A percentile compares a stretch with the other conserved stretches of the same genome.
phyloP scores from a whole-genome alignment of 495 filamentous ascomycete genomes.

The Pyronema domesticum region DNA sequence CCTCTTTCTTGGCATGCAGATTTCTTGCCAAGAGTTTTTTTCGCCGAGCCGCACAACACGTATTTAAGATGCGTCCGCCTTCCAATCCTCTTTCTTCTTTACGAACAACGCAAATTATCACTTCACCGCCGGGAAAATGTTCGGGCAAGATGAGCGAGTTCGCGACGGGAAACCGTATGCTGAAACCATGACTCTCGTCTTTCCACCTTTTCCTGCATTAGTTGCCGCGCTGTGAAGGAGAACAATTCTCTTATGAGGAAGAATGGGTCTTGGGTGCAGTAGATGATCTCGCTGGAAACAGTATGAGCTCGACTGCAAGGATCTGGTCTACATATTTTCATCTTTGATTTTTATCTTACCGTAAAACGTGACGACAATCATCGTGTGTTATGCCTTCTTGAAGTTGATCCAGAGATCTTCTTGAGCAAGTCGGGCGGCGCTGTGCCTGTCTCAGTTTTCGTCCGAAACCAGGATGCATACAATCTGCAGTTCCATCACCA shows the following conservation, averaged over 20 bases:
- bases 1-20: conserved; percentile 2
- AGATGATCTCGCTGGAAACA: conserved; percentile 27
- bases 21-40: conserved; percentile 5
- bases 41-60: background rate
- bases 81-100: conserved; percentile 30
- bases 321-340: conserved; percentile 41
- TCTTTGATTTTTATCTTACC: no score
- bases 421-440: no score
- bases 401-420: no score
- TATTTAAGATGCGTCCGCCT: conserved; percentile 4
- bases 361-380: no score
- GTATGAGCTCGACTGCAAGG: conserved; percentile 48
- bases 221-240: conserved; percentile 35
- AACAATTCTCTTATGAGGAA: conserved; percentile 27
- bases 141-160: background rate
- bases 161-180: conserved; percentile 42
- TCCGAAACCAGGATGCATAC: no score
- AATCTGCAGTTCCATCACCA: no score
- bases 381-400: no score
- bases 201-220: background rate
- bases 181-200: conserved; percentile 34
- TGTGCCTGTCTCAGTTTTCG: no score
- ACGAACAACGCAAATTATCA: conserved; percentile 52
- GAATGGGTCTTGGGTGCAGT: conserved; percentile 54
- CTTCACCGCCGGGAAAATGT: conserved; percentile 21